Evolutionary conservation across 352 stramenopile genomes (phyloP), one percentile per base, ranked within the genome.

Genomic region (Lagenidium giganteum): DNA sequence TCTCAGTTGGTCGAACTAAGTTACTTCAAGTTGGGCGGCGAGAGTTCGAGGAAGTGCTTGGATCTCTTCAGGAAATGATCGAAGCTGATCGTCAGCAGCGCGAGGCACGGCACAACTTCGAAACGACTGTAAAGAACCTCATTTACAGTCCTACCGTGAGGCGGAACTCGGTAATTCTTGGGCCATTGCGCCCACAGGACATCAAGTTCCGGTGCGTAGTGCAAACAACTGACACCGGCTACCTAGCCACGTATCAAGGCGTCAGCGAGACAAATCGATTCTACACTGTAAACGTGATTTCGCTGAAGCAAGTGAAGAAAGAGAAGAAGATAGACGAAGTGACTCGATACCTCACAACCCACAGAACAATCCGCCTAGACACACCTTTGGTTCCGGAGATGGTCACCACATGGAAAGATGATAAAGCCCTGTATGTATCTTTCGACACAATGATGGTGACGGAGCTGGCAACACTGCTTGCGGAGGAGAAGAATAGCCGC

Each of bases 1-100:
- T 96, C 16, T 95, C 90, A 0, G 76, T 91, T 4, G 81, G 81
- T 0, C 67, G 81, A 23, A 91, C 87, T 65, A 93, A 93, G 65
- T 47, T 93, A 26, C 57, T 93, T 12, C 87, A 91, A 32, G 78
- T 99, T 25, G 93, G 89, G 14, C 80, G 93, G 27, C 87, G 98
- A 29, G 95, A 98, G 51, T 99, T 99, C 44, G 86, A 98, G 42
- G 79, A 95, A 52, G 94, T 97, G 27, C 57, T 99, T 22, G 95
- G 95, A 20, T 89, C 95, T 20, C 61, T 98, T 22, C 69, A 97
- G 29, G 83, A 92, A 18, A 84, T 98, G 51, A 84, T 98, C 39
- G 79, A 97, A 18, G 67, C 71, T 24, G 72, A 88, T 37, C 72
- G 76, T 14, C 68, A 80, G 38, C 76, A 88, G 49, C 76, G 81